phyloP scores from a whole-genome alignment of 345 rosid genomes.

The Geranium brycei region DNA sequence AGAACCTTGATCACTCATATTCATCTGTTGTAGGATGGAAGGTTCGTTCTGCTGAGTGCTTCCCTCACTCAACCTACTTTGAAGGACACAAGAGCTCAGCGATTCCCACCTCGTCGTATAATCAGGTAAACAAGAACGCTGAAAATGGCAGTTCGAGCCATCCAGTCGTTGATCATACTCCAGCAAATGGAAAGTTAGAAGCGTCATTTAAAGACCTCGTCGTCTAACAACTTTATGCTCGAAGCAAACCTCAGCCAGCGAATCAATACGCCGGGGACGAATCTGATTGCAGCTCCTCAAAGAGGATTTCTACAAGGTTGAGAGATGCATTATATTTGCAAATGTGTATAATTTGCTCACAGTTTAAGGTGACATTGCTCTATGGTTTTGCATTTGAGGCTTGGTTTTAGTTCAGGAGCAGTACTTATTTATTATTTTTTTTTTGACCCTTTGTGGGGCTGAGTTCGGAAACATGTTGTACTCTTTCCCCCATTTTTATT shows the following conservation, averaged over 20 bases:
- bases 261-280: not conserved
- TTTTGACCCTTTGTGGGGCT: constrained; percentile 9
- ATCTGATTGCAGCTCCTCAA: not conserved
- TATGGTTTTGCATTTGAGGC: not conserved
- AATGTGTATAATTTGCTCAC: not conserved
- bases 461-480: constrained; percentile 30
- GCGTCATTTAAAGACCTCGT: constrained; percentile 41
- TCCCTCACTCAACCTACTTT: constrained; percentile 62
- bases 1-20: not conserved
- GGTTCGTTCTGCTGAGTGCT: constrained; percentile 48
- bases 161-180: constrained; percentile 22
- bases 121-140: constrained; percentile 22
- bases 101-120: constrained; percentile 33
- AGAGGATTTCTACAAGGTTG: not conserved
- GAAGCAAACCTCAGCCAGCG: not conserved
- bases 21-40: constrained; percentile 65
- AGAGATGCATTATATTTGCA: not conserved
- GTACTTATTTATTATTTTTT: not conserved
- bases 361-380: not conserved
- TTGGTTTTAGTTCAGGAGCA: not conserved
- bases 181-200: constrained; percentile 65
- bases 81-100: constrained; percentile 64
- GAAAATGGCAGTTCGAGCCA: constrained; percentile 45
- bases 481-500: constrained; percentile 13
- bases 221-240: constrained; percentile 8